phyloP scores from a whole-genome alignment of 148 eudicot genomes.

The Cornus controversa region DNA sequence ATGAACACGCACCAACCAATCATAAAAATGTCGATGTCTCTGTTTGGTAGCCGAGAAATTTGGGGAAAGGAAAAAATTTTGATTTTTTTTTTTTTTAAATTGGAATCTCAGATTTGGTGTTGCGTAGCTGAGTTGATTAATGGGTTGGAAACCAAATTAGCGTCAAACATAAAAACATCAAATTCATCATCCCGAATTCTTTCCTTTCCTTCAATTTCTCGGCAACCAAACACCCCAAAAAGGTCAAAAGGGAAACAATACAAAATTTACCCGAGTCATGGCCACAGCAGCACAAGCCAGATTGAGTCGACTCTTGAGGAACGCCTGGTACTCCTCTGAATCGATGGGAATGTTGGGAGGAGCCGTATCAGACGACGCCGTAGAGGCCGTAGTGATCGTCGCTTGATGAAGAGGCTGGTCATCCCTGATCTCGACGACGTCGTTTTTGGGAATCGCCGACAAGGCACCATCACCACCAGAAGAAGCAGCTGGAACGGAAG shows the following conservation, averaged over 20 bases:
- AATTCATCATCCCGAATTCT: not conserved
- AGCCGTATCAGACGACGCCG: conserved; percentile 25
- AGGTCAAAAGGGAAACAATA: not conserved
- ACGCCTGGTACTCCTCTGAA: conserved; percentile 73
- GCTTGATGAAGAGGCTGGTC: not conserved
- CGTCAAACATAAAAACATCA: not conserved
- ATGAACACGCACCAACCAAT: not conserved
- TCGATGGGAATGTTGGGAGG: conserved; percentile 39
- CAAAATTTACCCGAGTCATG: conserved; percentile 51
- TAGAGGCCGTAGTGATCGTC: not conserved
- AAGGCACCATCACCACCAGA: conserved; percentile 1
- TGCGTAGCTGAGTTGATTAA: not conserved
- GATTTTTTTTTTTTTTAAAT: too few relatives aligned
- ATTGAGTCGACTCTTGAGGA: conserved; percentile 62
- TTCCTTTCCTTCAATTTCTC: not conserved
- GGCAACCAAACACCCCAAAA: not conserved
- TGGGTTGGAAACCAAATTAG: too few relatives aligned
- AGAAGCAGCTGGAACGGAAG: conserved; percentile 15
- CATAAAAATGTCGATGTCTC: not conserved
- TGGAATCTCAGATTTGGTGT: not conserved
- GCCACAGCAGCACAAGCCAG: conserved; percentile 95
- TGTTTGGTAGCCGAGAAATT: not conserved
- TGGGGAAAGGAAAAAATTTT: not conserved
- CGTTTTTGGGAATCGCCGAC: conserved; percentile 20
- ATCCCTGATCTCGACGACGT: conserved; percentile 51